A percentile compares a stretch with the other conserved stretches of the same genome.
Evolutionary conservation across 2,329 filamentous ascomycete genomes (phyloP).

Genomic region (Fusarium newnesense): DNA sequence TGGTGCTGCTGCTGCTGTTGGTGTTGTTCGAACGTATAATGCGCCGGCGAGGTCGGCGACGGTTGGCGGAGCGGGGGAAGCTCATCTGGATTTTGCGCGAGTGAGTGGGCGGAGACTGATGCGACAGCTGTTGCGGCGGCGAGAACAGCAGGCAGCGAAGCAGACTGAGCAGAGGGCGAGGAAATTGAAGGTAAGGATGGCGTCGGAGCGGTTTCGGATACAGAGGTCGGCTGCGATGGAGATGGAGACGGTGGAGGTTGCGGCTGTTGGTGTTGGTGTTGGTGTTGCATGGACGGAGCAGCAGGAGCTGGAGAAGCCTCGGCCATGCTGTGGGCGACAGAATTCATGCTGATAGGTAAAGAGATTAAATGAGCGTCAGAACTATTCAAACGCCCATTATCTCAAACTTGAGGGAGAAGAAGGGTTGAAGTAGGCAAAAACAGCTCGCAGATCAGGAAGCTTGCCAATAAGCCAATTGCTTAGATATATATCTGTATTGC

Average conservation of each 20-base stretch:
- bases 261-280: conserved; percentile 39
- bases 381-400: conserved; percentile 43
- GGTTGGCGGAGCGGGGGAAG: conserved; percentile 44
- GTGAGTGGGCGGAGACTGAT: conserved; percentile 33
- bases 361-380: conserved; percentile 20
- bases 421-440: conserved; percentile 12
- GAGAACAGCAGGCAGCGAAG: conserved; percentile 41
- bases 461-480: conserved; percentile 19
- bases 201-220: conserved; percentile 41
- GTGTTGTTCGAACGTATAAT: conserved; percentile 44
- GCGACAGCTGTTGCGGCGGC: conserved; percentile 37
- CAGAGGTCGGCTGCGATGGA: conserved; percentile 41
- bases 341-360: conserved; percentile 49
- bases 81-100: conserved; percentile 41
- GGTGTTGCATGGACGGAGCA: conserved; percentile 31
- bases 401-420: conserved; percentile 22
- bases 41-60: conserved; percentile 42
- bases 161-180: conserved; percentile 41
- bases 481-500: conserved; percentile 11
- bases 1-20: conserved; percentile 39
- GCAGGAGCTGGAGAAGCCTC: conserved; percentile 42
- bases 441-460: conserved; percentile 16
- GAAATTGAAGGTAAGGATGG: conserved; percentile 42
- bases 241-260: conserved; percentile 42
- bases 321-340: conserved; percentile 50